Base-by-base conservation (phyloP, 352 stramenopile species). In the Pythium sukuiense region DNA sequence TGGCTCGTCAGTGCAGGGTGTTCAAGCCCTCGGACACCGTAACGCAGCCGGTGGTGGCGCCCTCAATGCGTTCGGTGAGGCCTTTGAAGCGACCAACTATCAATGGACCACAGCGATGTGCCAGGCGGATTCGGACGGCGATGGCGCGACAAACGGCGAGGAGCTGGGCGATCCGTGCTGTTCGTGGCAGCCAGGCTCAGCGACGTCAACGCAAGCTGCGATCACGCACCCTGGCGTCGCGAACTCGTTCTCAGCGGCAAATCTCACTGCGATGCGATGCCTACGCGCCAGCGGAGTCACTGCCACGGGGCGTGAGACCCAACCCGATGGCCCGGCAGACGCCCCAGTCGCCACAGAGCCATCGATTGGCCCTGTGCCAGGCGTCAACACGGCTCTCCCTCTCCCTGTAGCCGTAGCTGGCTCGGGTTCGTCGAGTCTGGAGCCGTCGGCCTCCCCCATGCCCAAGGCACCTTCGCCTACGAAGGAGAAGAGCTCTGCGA, bases 141-240 rank as follows among this genome's bases (percentile, higher is more conserved):
- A 97, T 56, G 89, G 90, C 2, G 76, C 80, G 3, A 96, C 85
- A 3, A 97, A 97, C 63, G 91, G 91, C 3, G 74, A 95, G 71
- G 91, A 97, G 61, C 74, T 97, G 0, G 90, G 88, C 11, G 91
- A 97, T 60, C 87, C 89, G 12, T 91, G 87, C 69, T 97, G 91
- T 65, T 63, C 65, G 8, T 97, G 87, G 87, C 67, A 54, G 11
- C 39, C 35, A 27, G 61, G 48, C 14, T 30, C 16, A 26, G 9
- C 14, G 9, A 27, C 18, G 27, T 26, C 39, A 67, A 14, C 26
- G 61, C 45, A 39, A 59, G 18, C 37, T 12, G 35, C 69, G 24
- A 39, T 76, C 1, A 73, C 74, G 6, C 74, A 81, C 29, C 74
- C 74, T 11, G 74, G 71, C 3, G 59, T 77, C 37, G 29, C 56